Evolutionary conservation across 2,329 filamentous ascomycete species (phyloP).

Genomic region (Sarocladium kiliense): DNA sequence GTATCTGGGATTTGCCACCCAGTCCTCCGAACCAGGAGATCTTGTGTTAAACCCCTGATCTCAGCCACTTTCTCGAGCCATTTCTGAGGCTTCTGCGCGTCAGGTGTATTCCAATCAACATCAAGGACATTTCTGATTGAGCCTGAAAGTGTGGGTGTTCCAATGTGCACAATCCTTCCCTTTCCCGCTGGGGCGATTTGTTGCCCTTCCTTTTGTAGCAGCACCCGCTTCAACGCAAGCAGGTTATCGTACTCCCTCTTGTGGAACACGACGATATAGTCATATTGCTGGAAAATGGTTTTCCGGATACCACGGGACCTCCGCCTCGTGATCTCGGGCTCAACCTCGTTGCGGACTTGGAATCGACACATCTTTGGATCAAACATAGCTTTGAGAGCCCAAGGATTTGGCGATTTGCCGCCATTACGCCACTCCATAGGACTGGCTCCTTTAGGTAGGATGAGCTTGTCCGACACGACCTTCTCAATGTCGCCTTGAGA

Average conservation of each 20-base stretch:
- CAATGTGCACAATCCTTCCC: slow-evolving; percentile 20
- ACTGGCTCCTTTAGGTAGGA: not conserved
- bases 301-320: slow-evolving; percentile 15
- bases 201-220: slow-evolving; percentile 12
- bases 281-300: slow-evolving; percentile 17
- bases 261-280: slow-evolving; percentile 22
- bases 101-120: not conserved
- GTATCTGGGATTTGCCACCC: slow-evolving; percentile 1
- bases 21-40: not conserved
- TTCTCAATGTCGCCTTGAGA: slow-evolving; percentile 12
- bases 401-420: slow-evolving; percentile 8
- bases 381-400: slow-evolving; percentile 18
- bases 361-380: slow-evolving; percentile 12
- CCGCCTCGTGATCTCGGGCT: slow-evolving; percentile 10
- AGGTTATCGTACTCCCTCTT: slow-evolving; percentile 21
- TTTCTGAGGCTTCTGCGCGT: not conserved
- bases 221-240: slow-evolving; percentile 17
- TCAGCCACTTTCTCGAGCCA: not conserved
- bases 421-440: slow-evolving; percentile 12
- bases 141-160: not conserved
- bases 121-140: not conserved
- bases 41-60: slow-evolving; percentile 6
- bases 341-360: slow-evolving; percentile 15
- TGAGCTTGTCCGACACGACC: slow-evolving; percentile 16
- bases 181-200: slow-evolving; percentile 13